Base-by-base conservation (phyloP, 495 filamentous ascomycete species). In the Immersiella caudata region DNA sequence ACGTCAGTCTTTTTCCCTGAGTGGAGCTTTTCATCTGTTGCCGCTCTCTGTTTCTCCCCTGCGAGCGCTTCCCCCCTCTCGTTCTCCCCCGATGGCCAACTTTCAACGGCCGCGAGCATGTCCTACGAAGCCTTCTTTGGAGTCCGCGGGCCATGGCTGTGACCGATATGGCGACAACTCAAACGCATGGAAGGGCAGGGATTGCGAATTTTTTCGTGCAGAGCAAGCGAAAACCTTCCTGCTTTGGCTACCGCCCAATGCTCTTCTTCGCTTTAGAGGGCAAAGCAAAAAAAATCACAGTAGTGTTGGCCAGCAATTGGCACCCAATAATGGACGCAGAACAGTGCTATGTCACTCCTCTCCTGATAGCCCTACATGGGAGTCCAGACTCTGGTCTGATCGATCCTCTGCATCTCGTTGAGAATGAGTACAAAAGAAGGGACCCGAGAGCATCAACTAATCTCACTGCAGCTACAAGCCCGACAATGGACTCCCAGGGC, bases 121-220 rank as follows among this genome's bases (percentile, higher is more conserved):
- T 46, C 11, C 40, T 46, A 46, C 40, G 2, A 46, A 46, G 11
- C 40, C 40, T 46, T 5, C 40, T 46, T 14, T 5, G 40, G 2
- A 46, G 40, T 12, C 40, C 9, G 40, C 40, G 40, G 40, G 40
- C 40, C 11, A 33, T 33, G 40, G 40, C 40, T 46, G 40, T 33
- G 40, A 18, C 40, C 40, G 14, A 2, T 25, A 62, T 62, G 60
- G 60, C 60, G 60, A 62, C 36, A 62, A n/a, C 60, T 62, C 60
- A 62, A 62, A 62, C 60, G 27, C 35, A 24, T 50, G 60, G 20
- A 22, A n/a, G 25, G 20, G 50, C 40, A 63, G 46, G 49, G 62
- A 56, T 22, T 11, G 21, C 36, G 24, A n/a, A n/a, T n/a, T n/a
- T n/a, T n/a, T 6, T 0, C 12, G 36, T 9, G 60, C 1, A 26